Evolutionary conservation across 169 alveolate species (phyloP), one percentile per base, ranked within the genome.

Genomic region (Toxoplasma gondii): DNA sequence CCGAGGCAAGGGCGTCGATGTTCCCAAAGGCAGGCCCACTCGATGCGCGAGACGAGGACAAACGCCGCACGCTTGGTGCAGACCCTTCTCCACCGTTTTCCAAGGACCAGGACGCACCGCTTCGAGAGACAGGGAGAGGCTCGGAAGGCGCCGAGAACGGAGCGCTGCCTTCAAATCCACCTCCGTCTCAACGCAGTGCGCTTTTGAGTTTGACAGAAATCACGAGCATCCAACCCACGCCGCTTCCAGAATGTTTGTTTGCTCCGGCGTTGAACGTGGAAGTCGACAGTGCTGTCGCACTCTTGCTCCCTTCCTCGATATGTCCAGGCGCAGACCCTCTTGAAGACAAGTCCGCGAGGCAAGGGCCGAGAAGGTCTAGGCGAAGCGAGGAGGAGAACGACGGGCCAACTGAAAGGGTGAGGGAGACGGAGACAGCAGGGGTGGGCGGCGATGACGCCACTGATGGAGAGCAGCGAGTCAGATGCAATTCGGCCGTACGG

Each of bases 281-380:
- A 78, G n/a, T 78, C 86, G 86, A 78, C 39, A 78, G 44, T 45
- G 86, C 86, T 1, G 45, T 78, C 43, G 86, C 86, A 19, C 22
- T 78, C 29, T n/a, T 78, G 19, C 86, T 16, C 58, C 58, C 58
- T 49, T 4, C 58, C 22, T 12, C 58, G 12, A 49, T 7, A 12
- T 49, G 58, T 49, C 58, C 58, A 7, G 58, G 58, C 58, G n/a
- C n/a, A n/a, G n/a, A n/a, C n/a, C n/a, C n/a, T n/a, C n/a, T n/a
- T n/a, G n/a, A n/a, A n/a, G n/a, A n/a, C n/a, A n/a, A n/a, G 67
- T 9, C 67, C 67, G 19, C 67, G 67, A 53, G 27, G 67, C 67
- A 19, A 9, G 9, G 67, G 27, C 27, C 9, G 67, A 12, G 67
- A 19, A 53, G 67, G 67, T 9, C 27, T 9, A 53, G 67, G 67